Conservation (phyloP, 2,329 filamentous ascomycete genomes). For the Magnaporthiopsis rhizophila region DNA sequence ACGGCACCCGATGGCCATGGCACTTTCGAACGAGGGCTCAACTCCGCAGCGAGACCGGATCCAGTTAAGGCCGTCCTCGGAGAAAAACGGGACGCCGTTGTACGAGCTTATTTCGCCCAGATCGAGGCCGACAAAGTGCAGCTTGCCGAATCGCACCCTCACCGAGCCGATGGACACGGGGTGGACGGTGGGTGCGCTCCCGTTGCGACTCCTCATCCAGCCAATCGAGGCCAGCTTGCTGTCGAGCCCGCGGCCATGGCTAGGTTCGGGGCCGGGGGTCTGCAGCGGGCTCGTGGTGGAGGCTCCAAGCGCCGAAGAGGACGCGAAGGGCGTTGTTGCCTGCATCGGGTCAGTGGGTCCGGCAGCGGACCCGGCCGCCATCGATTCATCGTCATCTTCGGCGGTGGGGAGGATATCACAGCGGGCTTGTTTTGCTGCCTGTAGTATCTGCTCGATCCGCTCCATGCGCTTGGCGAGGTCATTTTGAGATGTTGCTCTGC, state of each 20-base stretch:
- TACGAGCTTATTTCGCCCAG: slow-evolving; percentile 37
- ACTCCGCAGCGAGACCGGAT: slow-evolving; percentile 37
- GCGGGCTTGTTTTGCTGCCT: background rate
- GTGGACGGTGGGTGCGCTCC: background rate
- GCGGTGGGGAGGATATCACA: background rate
- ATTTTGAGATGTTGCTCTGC: slow-evolving; percentile 1
- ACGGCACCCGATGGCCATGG: background rate
- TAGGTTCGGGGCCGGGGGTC: background rate
- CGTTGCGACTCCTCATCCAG: background rate
- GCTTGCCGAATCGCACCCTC: slow-evolving; percentile 21
- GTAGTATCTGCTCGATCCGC: slow-evolving; percentile 6
- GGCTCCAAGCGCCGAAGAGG: background rate
- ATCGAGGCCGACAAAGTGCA: slow-evolving; percentile 39
- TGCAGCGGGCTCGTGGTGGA: background rate
- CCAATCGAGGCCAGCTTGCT: background rate
- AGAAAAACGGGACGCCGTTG: slow-evolving; percentile 41
- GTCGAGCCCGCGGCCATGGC: background rate
- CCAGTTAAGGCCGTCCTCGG: slow-evolving; percentile 37
- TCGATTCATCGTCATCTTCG: background rate
- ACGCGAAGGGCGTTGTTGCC: background rate
- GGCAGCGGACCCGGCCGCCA: background rate
- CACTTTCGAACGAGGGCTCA: slow-evolving; percentile 9
- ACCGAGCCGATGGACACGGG: background rate
- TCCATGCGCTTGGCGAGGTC: slow-evolving; percentile 6
- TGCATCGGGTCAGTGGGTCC: background rate